Percentiles rank a stretch among this genome's conserved stretches.
Conservation (phyloP, 2,329 filamentous ascomycete genomes). For the Aspergillus sp. region DNA sequence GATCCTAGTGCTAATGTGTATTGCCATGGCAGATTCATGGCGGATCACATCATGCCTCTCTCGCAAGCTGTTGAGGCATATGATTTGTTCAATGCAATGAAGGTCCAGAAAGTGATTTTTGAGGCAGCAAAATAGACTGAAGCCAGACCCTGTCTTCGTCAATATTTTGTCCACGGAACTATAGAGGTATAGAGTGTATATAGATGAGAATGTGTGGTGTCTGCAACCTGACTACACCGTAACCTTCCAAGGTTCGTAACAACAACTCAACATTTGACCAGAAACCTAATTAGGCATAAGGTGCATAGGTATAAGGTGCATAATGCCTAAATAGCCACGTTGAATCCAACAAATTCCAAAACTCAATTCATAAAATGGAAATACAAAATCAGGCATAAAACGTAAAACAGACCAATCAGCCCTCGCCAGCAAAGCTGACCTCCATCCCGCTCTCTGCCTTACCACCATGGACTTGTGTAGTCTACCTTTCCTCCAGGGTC, state of each 20-base stretch:
- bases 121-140: constrained; percentile 42
- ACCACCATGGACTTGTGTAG: neutral
- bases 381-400: neutral
- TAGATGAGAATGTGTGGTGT: neutral
- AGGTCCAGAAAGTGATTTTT: constrained; percentile 73
- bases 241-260: too few species aligned
- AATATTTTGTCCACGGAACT: neutral
- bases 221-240: too few species aligned
- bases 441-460: too few species aligned
- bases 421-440: neutral
- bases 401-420: neutral
- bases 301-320: too few species aligned
- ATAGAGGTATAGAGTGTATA: neutral
- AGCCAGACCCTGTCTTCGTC: neutral
- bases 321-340: too few species aligned
- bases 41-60: constrained; percentile 71
- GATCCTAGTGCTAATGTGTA: neutral
- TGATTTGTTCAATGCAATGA: constrained; percentile 70
- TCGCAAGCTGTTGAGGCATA: constrained; percentile 67
- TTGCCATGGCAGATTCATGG: constrained; percentile 70
- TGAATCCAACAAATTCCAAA: neutral
- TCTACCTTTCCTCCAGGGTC: neutral
- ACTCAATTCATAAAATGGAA: neutral
- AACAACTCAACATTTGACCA: too few species aligned
- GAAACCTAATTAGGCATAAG: too few species aligned